Percentiles rank a stretch among this genome's conserved stretches.
Conservation (phyloP, 2,329 filamentous ascomycete genomes). For the Bipolaris oryzae region DNA sequence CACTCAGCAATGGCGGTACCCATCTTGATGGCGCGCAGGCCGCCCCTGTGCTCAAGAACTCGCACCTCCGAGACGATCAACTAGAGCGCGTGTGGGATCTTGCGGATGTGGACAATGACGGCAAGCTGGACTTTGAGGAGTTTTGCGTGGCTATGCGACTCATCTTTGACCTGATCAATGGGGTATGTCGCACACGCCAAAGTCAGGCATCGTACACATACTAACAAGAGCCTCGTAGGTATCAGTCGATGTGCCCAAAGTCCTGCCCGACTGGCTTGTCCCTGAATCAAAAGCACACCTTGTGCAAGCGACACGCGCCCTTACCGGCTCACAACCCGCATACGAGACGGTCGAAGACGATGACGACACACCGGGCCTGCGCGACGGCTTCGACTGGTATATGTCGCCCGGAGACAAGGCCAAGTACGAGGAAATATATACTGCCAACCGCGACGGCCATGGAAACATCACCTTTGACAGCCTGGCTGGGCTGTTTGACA, state of each 20-base stretch:
- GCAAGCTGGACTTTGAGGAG: constrained; percentile 97
- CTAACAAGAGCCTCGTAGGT: constrained; percentile 61
- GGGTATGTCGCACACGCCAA: constrained; percentile 59
- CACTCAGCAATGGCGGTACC: constrained; percentile 66
- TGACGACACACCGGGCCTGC: constrained; percentile 81
- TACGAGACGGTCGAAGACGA: constrained; percentile 83
- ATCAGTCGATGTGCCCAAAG: constrained; percentile 77
- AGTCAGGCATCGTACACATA: background rate
- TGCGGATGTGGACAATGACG: constrained; percentile 95
- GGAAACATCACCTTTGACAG: constrained; percentile 78
- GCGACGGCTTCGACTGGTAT: constrained; percentile 99
- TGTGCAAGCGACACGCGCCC: constrained; percentile 51
- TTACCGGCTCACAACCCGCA: constrained; percentile 77
- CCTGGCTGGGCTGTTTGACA: constrained; percentile 82
- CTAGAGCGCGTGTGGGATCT: constrained; percentile 98
- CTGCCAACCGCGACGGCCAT: constrained; percentile 83
- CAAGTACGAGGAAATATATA: constrained; percentile 98
- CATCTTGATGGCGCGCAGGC: constrained; percentile 73
- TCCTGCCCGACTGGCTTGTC: constrained; percentile 93
- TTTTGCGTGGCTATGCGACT: constrained; percentile 99
- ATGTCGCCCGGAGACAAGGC: constrained; percentile 90
- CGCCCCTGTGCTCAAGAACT: constrained; percentile 75
- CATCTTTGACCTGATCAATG: constrained; percentile 96
- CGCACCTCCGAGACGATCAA: constrained; percentile 75
- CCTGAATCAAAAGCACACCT: constrained; percentile 72